These are phyloP conservation scores for Exophiala xenobiotica DNA, from an alignment of 2,329 filamentous ascomycete genomes.

Conservation along the genomic window DNA sequence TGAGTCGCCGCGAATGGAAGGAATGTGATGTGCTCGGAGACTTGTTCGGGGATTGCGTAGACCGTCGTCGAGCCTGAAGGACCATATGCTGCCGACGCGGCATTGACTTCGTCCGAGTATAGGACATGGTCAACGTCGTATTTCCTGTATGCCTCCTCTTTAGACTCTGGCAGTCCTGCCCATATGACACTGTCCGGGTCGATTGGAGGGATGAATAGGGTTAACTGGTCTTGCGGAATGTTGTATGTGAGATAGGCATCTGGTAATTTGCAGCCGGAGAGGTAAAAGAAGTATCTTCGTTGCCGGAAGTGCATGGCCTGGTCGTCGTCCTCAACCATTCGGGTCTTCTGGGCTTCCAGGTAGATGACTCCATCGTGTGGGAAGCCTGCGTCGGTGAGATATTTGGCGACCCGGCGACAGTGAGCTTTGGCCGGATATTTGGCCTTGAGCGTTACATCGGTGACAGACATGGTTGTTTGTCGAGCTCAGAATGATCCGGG, in stretches of 20 bases:
- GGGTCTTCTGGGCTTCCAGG: slow-evolving; percentile 78
- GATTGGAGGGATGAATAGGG: slow-evolving; percentile 84
- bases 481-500: neutral
- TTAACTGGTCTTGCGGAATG: slow-evolving; percentile 68
- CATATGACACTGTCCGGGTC: slow-evolving; percentile 90
- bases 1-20: slow-evolving; percentile 67
- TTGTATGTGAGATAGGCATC: slow-evolving; percentile 83
- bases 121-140: slow-evolving; percentile 82
- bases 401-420: slow-evolving; percentile 76
- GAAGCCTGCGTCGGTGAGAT: slow-evolving; percentile 64
- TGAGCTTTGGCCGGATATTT: slow-evolving; percentile 85
- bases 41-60: slow-evolving; percentile 75
- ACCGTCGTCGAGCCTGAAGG: slow-evolving; percentile 51
- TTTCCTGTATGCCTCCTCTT: slow-evolving; percentile 68
- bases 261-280: slow-evolving; percentile 79
- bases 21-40: slow-evolving; percentile 71
- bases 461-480: slow-evolving; percentile 22
- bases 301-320: slow-evolving; percentile 79
- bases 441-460: slow-evolving; percentile 42
- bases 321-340: slow-evolving; percentile 86
- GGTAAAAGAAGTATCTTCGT: slow-evolving; percentile 90
- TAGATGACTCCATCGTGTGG: slow-evolving; percentile 75
- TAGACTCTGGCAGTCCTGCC: slow-evolving; percentile 80
- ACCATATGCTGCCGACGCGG: slow-evolving; percentile 58
- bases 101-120: slow-evolving; percentile 71